These are phyloP conservation scores for Aaosphaeria arxii DNA, from an alignment of 2,329 filamentous ascomycete species.

Conservation along the genomic window DNA sequence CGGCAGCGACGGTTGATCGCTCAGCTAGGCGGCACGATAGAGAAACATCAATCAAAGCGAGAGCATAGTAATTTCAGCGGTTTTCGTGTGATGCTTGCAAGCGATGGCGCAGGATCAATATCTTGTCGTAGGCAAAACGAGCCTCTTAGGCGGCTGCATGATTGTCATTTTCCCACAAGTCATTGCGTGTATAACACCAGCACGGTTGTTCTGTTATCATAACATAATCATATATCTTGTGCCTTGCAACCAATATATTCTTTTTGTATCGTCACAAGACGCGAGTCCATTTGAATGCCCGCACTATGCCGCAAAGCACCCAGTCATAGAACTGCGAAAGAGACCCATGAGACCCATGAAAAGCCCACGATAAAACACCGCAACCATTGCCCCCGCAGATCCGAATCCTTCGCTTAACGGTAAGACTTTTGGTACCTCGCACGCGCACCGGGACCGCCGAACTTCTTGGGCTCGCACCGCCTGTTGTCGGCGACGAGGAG, in stretches of 20 bases:
- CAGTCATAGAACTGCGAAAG: constrained; percentile 22
- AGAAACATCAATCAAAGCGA: no score
- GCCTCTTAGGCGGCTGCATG: no score
- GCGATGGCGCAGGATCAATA: no score
- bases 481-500: constrained; percentile 99
- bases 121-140: no score
- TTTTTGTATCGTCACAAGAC: constrained; percentile 39
- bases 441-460: constrained; percentile 88
- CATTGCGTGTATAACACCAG: no score
- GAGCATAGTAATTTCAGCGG: no score
- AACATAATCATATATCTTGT: neutral
- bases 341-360: constrained; percentile 26
- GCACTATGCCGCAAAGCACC: constrained; percentile 20
- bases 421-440: constrained; percentile 99
- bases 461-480: constrained; percentile 99
- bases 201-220: no score
- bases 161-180: no score
- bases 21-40: neutral
- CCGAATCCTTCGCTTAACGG: constrained; percentile 64
- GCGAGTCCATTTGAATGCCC: constrained; percentile 24
- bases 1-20: constrained; percentile 72
- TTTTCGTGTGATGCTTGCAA: no score
- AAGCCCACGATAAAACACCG: constrained; percentile 37
- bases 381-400: constrained; percentile 10
- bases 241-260: constrained; percentile 39